phyloP scores from a whole-genome alignment of 106 monocot species.

The Allium cepa region DNA sequence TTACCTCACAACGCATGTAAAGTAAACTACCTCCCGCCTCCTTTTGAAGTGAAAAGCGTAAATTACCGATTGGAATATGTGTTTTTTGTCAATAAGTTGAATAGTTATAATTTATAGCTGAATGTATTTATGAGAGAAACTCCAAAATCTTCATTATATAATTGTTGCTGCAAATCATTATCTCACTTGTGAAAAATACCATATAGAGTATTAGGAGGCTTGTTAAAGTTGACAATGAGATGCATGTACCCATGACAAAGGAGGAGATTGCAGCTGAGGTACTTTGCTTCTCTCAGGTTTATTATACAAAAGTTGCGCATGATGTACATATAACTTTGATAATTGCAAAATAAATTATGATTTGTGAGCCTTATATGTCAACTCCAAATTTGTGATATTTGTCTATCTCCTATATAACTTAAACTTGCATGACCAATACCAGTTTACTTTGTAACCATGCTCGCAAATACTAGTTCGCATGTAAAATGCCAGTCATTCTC shows the following conservation, averaged over 20 bases:
- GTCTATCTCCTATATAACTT: not conserved
- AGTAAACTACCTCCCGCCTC: too few relatives aligned
- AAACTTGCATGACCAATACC: not conserved
- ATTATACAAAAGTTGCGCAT: not conserved
- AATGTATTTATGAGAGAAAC: too few relatives aligned
- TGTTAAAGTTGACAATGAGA: slow-evolving; percentile 61
- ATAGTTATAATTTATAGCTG: too few relatives aligned
- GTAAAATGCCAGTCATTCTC: too few relatives aligned
- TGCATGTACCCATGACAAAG: slow-evolving; percentile 76
- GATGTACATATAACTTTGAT: too few relatives aligned
- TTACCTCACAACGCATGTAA: too few relatives aligned
- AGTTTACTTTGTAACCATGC: not conserved
- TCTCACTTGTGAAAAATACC: slow-evolving; percentile 1
- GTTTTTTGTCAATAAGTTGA: too few relatives aligned
- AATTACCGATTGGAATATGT: too few relatives aligned
- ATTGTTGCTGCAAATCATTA: not conserved
- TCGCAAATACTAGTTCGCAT: too few relatives aligned
- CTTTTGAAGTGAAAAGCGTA: too few relatives aligned
- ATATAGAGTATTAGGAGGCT: slow-evolving; percentile 60
- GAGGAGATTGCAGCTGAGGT: slow-evolving; percentile 94
- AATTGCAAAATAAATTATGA: too few relatives aligned
- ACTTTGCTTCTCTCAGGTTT: not conserved
- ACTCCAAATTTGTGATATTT: not conserved
- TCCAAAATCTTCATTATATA: too few relatives aligned
- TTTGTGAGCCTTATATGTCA: not conserved